Conservation (phyloP, 2,329 filamentous ascomycete species). For the Aspergillus fischeri region DNA sequence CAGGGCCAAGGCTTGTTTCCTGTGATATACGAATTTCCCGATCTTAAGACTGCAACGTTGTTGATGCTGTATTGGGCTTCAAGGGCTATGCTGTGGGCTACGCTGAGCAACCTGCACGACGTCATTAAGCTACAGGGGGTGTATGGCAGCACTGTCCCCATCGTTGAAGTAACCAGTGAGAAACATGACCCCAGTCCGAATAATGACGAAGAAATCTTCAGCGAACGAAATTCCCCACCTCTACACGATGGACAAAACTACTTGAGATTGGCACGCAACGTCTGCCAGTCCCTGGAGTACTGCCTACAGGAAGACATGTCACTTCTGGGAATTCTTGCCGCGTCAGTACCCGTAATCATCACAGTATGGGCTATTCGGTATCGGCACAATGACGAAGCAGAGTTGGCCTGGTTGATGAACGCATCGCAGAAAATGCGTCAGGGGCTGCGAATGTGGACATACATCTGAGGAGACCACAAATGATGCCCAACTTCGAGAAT, state of each 20-base stretch:
- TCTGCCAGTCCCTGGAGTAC: constrained; percentile 36
- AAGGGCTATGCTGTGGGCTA: constrained; percentile 30
- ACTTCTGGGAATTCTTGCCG: constrained; percentile 4
- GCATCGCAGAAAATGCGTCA: not conserved
- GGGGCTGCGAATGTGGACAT: not conserved
- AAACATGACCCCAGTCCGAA: not conserved
- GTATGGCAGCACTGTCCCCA: not conserved
- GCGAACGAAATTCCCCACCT: constrained; percentile 16
- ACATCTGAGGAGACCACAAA: not conserved
- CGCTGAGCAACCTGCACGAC: constrained; percentile 28
- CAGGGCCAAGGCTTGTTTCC: constrained; percentile 22
- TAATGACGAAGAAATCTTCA: not conserved
- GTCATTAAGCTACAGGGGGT: constrained; percentile 8
- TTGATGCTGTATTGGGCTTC: constrained; percentile 33
- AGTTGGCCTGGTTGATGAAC: not conserved
- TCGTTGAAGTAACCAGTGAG: not conserved
- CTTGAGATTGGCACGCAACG: constrained; percentile 23
- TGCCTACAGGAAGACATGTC: constrained; percentile 22
- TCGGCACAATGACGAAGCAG: not conserved
- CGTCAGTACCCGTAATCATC: not conserved
- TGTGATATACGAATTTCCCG: constrained; percentile 26
- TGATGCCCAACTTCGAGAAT: not conserved
- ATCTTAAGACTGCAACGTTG: constrained; percentile 23
- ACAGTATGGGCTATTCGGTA: not conserved
- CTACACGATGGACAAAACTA: constrained; percentile 24